Evolutionary conservation across 352 stramenopile species (phyloP).

Genomic region (Globisporangium yorkense): DNA sequence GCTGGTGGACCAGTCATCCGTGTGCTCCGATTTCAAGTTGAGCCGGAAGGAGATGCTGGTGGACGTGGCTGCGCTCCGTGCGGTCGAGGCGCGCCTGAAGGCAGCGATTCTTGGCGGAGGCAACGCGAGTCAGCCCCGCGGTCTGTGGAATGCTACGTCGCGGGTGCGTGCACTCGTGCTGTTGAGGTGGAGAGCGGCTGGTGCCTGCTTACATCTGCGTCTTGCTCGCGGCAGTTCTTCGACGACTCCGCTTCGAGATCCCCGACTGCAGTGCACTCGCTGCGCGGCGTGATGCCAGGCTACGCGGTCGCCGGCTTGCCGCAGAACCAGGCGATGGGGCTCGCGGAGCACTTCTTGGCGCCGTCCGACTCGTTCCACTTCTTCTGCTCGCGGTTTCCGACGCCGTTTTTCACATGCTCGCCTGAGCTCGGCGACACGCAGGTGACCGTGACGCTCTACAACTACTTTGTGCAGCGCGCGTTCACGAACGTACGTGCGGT

Average conservation of each 20-base stretch:
- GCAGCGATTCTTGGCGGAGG: conserved; percentile 38
- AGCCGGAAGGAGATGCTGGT: conserved; percentile 33
- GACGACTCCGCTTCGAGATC: conserved; percentile 25
- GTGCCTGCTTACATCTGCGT: background rate
- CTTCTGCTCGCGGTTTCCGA: conserved; percentile 59
- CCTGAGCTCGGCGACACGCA: conserved; percentile 11
- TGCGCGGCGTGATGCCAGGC: conserved; percentile 54
- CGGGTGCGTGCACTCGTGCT: conserved; percentile 18
- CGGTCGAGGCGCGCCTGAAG: conserved; percentile 24
- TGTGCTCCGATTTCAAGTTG: conserved; percentile 43
- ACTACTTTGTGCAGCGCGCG: conserved; percentile 67
- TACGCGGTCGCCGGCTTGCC: conserved; percentile 38
- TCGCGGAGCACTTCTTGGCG: conserved; percentile 67
- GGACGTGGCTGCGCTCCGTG: conserved; percentile 29
- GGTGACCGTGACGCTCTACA: conserved; percentile 54
- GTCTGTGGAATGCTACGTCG: conserved; percentile 61
- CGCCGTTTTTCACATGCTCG: conserved; percentile 51
- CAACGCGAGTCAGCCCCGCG: conserved; percentile 6
- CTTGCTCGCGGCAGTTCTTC: conserved; percentile 37
- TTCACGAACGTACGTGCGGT: conserved; percentile 49
- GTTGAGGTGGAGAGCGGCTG: background rate
- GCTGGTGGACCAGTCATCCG: conserved; percentile 50
- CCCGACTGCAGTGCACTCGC: conserved; percentile 26
- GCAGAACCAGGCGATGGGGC: conserved; percentile 45
- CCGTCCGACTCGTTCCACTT: conserved; percentile 63